phyloP scores from a whole-genome alignment of 2,329 filamentous ascomycete genomes.

The Thelonectria olida region DNA sequence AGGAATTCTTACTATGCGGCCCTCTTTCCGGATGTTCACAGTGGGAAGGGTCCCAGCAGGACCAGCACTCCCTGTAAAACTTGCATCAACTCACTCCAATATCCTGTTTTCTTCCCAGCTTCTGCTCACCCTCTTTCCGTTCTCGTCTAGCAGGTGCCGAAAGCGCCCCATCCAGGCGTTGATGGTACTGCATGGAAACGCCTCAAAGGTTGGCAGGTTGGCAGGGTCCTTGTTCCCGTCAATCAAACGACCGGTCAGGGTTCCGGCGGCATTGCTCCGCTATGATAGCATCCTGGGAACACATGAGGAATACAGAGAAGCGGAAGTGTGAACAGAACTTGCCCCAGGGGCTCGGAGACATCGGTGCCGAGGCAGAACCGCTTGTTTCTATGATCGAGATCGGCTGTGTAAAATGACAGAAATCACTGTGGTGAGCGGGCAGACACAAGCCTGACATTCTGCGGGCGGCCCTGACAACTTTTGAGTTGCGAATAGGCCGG shows the following conservation, averaged over 20 bases:
- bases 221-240: too few relatives aligned
- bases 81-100: slow-evolving; percentile 1
- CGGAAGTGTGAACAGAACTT: not conserved
- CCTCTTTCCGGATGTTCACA: not conserved
- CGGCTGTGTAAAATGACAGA: not conserved
- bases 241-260: not conserved
- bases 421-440: not conserved
- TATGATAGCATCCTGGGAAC: not conserved
- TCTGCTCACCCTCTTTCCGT: not conserved
- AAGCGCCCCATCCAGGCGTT: not conserved
- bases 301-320: not conserved
- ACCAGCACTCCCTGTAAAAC: not conserved
- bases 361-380: not conserved
- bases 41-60: not conserved
- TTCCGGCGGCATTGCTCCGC: slow-evolving; percentile 10
- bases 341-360: not conserved
- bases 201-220: not conserved
- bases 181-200: not conserved
- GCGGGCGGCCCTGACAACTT: slow-evolving; percentile 6
- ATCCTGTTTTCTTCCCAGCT: slow-evolving; percentile 7
- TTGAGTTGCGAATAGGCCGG: slow-evolving; percentile 9
- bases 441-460: not conserved
- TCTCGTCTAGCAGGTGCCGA: not conserved
- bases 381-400: slow-evolving; percentile 4
- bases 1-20: too few relatives aligned